Conservation (phyloP, 106 monocot genomes). For the Triglochin maritima region DNA sequence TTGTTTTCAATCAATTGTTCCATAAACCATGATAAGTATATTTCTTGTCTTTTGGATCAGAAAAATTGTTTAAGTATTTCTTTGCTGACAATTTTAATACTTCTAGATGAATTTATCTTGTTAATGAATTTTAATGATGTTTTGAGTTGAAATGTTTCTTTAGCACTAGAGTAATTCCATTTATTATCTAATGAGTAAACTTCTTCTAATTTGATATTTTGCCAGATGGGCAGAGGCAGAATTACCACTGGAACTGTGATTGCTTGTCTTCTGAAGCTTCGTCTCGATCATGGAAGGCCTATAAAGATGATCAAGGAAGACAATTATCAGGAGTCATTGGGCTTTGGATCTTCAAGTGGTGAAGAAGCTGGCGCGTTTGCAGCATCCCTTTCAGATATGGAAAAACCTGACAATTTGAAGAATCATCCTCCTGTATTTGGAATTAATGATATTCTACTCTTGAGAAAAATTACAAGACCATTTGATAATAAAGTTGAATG, state of each 20-base stretch:
- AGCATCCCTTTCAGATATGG: constrained; percentile 14
- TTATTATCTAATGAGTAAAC: no score
- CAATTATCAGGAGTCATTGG: constrained; percentile 25
- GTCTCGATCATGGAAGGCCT: constrained; percentile 81
- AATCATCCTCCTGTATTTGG: constrained; percentile 46
- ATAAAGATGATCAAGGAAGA: constrained; percentile 37
- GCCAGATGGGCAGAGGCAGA: constrained; percentile 96
- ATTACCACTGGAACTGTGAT: constrained; percentile 98
- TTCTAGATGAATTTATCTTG: no score
- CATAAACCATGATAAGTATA: no score
- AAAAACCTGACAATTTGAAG: constrained; percentile 21
- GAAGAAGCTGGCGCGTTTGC: constrained; percentile 49
- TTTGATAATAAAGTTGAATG: constrained; percentile 93
- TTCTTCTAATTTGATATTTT: not conserved
- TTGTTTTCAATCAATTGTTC: not conserved
- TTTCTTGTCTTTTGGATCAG: no score
- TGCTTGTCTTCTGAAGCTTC: constrained; percentile 86
- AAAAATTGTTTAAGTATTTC: no score
- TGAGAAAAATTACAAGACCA: constrained; percentile 79
- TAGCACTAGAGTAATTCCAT: not conserved
- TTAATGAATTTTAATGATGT: not conserved
- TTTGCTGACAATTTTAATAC: no score
- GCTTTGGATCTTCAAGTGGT: constrained; percentile 47
- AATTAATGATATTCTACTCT: constrained; percentile 76
- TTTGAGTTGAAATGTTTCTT: not conserved